Base-by-base conservation (phyloP, 2,329 filamentous ascomycete genomes). In the Triangularia verruculosa region DNA sequence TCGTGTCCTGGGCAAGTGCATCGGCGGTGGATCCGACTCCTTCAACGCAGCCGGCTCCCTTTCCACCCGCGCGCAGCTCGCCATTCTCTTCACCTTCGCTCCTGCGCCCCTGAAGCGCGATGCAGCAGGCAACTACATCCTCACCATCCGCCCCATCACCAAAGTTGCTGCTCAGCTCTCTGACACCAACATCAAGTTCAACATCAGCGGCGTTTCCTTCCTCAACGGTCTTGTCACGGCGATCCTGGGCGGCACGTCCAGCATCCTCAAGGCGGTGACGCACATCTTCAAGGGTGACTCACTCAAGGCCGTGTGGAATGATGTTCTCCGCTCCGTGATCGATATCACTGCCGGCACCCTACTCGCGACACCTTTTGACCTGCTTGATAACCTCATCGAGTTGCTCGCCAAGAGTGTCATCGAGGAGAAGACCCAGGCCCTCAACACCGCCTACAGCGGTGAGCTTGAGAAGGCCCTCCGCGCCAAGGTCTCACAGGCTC, bases 401-500 rank as follows among this genome's bases (percentile, higher is more conserved):
- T 8, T 60, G 57, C 53, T 65, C 27, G 61, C 63, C 13, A 54
- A 63, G 17, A 22, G 20, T 7, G 60, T 56, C 15, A 51, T 65
- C 5, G 63, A 65, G 27, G 63, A 65, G 25, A 65, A 65, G 61
- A 60, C 56, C 30, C 32, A 39, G 1, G 54, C 27, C n/a, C 17
- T 63, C 9, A 53, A 43, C 6, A 32, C 25, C 2, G 25, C 43
- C 8, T 65, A 65, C 34, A 60, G 57, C 15, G 63, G 63, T 2
- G 63, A 65, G 53, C 34, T 65, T 57, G 63, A 65, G 24, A 65
- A 63, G 52, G 57, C 30, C 8, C 39, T 65, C 28, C n/a, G 63
- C 0, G 32, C 25, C 17, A 52, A 60, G 56, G 27, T 65, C 24
- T 22, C 52, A 2, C 32, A 34, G 9, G 61, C 61, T n/a, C 34